Conservation (phyloP, 805 yeast genomes). For the Cyberlindnera sargentensis region DNA sequence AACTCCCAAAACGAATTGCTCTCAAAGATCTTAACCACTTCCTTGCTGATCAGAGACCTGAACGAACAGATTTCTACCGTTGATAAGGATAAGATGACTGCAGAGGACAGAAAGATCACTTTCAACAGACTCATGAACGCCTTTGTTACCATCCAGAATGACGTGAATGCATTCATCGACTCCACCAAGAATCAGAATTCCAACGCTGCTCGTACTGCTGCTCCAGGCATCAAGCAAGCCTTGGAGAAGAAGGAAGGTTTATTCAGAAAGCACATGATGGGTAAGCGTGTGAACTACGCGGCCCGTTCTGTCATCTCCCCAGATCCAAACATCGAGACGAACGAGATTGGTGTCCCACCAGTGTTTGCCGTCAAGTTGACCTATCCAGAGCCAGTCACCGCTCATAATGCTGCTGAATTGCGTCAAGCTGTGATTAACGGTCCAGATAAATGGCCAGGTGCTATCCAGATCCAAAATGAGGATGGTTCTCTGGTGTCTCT, state of each 20-base stretch:
- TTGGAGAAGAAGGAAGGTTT: slow-evolving; percentile 97
- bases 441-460: slow-evolving; percentile 99
- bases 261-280: slow-evolving; percentile 99
- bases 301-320: slow-evolving; percentile 99
- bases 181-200: slow-evolving; percentile 80
- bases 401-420: slow-evolving; percentile 82
- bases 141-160: slow-evolving; percentile 91
- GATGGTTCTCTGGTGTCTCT: slow-evolving; percentile 81
- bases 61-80: slow-evolving; percentile 71
- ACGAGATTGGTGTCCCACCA: slow-evolving; percentile 98
- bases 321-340: slow-evolving; percentile 96
- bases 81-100: slow-evolving; percentile 51
- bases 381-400: slow-evolving; percentile 96
- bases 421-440: slow-evolving; percentile 96
- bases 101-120: slow-evolving; percentile 65
- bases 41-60: slow-evolving; percentile 78
- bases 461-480: slow-evolving; percentile 90
- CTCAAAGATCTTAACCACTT: slow-evolving; percentile 71
- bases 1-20: slow-evolving; percentile 87
- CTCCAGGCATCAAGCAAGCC: slow-evolving; percentile 96
- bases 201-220: slow-evolving; percentile 54
- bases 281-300: slow-evolving; percentile 97
- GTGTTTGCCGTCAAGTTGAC: slow-evolving; percentile 94
- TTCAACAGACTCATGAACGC: slow-evolving; percentile 93
- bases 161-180: slow-evolving; percentile 90